Conservation (phyloP, 805 yeast genomes). For the Pichia eremophila region DNA sequence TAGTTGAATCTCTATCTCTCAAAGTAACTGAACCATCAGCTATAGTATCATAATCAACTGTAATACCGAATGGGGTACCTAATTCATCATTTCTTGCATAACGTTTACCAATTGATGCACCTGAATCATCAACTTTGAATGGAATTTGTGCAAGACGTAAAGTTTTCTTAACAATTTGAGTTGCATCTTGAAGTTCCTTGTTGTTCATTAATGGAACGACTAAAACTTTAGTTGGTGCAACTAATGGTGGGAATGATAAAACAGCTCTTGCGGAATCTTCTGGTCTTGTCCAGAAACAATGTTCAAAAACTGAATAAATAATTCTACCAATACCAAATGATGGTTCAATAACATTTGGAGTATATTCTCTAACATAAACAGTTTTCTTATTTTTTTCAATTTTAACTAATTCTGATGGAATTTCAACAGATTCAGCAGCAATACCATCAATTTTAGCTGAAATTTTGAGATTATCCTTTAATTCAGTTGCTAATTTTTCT, state of each 20-base stretch:
- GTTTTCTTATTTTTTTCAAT: constrained; percentile 72
- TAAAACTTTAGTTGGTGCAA: constrained; percentile 96
- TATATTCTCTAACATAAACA: constrained; percentile 89
- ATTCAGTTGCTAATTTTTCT: constrained; percentile 64
- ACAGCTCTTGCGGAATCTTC: constrained; percentile 78
- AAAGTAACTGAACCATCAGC: constrained; percentile 83
- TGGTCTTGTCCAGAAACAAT: constrained; percentile 89
- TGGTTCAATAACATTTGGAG: constrained; percentile 97
- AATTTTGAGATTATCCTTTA: constrained; percentile 53
- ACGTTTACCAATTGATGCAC: constrained; percentile 96
- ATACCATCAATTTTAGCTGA: constrained; percentile 58
- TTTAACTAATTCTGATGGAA: constrained; percentile 61
- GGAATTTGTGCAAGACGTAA: constrained; percentile 80
- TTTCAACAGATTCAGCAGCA: constrained; percentile 44
- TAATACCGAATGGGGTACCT: constrained; percentile 98
- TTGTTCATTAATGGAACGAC: constrained; percentile 89
- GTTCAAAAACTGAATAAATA: constrained; percentile 87
- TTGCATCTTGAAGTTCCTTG: constrained; percentile 67
- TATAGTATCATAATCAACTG: constrained; percentile 89
- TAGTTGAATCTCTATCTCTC: constrained; percentile 95
- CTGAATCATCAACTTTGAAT: constrained; percentile 92
- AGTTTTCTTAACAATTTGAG: constrained; percentile 55
- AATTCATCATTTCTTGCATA: constrained; percentile 97
- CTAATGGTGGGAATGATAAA: constrained; percentile 85
- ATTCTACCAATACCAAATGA: constrained; percentile 99